These are phyloP conservation scores for Yarrowia galli DNA, from an alignment of 1,139 yeast species.

Conservation along the genomic window DNA sequence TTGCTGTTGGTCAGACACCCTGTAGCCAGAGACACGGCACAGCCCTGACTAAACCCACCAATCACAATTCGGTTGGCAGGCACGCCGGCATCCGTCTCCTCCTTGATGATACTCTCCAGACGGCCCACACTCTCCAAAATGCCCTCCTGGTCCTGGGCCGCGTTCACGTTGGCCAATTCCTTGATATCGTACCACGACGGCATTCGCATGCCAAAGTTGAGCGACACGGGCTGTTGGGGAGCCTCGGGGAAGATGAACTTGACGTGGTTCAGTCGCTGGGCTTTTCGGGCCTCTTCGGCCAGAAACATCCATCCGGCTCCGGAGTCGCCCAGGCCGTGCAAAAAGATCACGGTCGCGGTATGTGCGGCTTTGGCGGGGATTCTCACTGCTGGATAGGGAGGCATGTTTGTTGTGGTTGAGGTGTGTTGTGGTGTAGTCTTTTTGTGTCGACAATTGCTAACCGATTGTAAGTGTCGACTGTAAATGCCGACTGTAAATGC, in stretches of 20 bases:
- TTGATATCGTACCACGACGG: constrained; percentile 90
- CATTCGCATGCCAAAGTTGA: constrained; percentile 70
- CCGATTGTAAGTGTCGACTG: neutral
- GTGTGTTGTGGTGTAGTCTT: neutral
- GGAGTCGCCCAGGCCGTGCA: constrained; percentile 92
- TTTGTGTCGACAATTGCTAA: neutral
- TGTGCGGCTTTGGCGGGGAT: constrained; percentile 50
- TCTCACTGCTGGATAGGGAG: constrained; percentile 37
- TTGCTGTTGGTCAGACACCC: constrained; percentile 56
- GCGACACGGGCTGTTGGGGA: constrained; percentile 71
- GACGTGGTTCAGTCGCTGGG: constrained; percentile 59
- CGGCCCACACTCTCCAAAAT: constrained; percentile 63
- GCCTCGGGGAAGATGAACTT: constrained; percentile 91
- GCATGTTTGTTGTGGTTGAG: neutral
- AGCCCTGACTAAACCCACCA: constrained; percentile 97
- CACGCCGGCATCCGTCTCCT: constrained; percentile 69
- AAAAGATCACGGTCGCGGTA: constrained; percentile 73
- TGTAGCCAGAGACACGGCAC: constrained; percentile 73
- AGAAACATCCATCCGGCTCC: constrained; percentile 91
- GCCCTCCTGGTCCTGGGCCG: constrained; percentile 69
- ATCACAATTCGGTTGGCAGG: constrained; percentile 74
- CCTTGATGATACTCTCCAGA: constrained; percentile 63
- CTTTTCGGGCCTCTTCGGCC: constrained; percentile 52
- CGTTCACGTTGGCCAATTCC: constrained; percentile 58
- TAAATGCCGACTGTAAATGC: neutral